Evolutionary conservation across 345 rosid genomes (phyloP).

Genomic region (Eucalyptus cloeziana): DNA sequence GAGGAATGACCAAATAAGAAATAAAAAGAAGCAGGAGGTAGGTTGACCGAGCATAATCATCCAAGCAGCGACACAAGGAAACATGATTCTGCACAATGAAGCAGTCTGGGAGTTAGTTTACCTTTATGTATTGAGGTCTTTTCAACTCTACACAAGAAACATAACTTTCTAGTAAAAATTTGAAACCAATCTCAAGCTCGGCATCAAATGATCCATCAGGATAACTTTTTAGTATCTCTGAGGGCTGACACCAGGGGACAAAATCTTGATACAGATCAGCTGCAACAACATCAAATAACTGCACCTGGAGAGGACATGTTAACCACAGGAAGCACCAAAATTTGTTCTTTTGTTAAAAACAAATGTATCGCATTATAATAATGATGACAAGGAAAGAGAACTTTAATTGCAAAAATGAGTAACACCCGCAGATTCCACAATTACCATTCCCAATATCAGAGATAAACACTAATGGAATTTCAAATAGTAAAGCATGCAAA

Average conservation of each 20-base stretch:
- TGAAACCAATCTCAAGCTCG: not conserved
- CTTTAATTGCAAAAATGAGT: too few species aligned
- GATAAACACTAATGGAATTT: not conserved
- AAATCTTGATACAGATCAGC: slow-evolving; percentile 53
- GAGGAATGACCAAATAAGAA: not conserved
- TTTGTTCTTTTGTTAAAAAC: too few species aligned
- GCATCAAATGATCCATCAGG: not conserved
- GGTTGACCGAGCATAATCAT: not conserved
- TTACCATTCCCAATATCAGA: not conserved
- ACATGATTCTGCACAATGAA: not conserved
- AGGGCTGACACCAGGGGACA: too few species aligned
- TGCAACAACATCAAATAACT: slow-evolving; percentile 82
- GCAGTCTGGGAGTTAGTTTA: not conserved
- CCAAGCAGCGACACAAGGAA: not conserved
- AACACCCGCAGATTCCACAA: not conserved
- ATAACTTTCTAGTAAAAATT: slow-evolving; percentile 81
- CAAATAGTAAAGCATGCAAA: not conserved
- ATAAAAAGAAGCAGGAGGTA: not conserved
- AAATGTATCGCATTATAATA: not conserved
- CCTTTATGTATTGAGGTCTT: slow-evolving; percentile 63
- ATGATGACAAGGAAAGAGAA: not conserved
- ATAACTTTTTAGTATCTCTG: too few species aligned
- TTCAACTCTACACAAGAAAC: slow-evolving; percentile 69
- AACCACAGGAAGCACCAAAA: not conserved
- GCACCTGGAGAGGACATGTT: slow-evolving; percentile 77